These are phyloP conservation scores for Juglanconis oblonga DNA, from an alignment of 2,329 filamentous ascomycete genomes.

Conservation along the genomic window DNA sequence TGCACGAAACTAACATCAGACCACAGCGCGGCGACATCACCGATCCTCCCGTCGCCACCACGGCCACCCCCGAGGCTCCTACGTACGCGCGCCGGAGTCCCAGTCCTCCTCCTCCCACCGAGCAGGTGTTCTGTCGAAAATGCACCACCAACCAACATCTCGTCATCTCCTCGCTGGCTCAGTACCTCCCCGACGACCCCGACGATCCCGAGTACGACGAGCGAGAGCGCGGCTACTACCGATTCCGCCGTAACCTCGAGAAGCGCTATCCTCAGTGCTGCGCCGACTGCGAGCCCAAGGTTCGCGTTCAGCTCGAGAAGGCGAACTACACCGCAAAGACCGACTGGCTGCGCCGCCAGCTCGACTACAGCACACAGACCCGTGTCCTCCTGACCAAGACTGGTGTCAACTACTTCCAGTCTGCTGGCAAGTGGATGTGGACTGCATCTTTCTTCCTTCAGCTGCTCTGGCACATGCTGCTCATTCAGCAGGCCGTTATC, in stretches of 20 bases:
- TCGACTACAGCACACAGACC: slow-evolving; percentile 59
- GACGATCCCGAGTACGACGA: slow-evolving; percentile 66
- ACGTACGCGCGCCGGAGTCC: slow-evolving; percentile 45
- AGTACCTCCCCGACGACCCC: slow-evolving; percentile 69
- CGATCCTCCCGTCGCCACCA: slow-evolving; percentile 71
- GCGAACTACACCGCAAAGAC: slow-evolving; percentile 80
- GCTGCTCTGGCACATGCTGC: slow-evolving; percentile 47
- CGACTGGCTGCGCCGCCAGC: slow-evolving; percentile 73
- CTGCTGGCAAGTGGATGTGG: slow-evolving; percentile 46
- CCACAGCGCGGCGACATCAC: slow-evolving; percentile 79
- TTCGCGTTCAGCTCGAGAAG: slow-evolving; percentile 65
- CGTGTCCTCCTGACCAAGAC: slow-evolving; percentile 38
- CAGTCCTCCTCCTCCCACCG: slow-evolving; percentile 32
- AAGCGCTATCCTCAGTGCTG: slow-evolving; percentile 87
- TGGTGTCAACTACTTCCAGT: slow-evolving; percentile 40
- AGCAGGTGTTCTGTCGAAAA: slow-evolving; percentile 63
- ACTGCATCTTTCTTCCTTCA: slow-evolving; percentile 43
- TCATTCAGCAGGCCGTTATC: slow-evolving; percentile 28
- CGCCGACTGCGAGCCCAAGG: slow-evolving; percentile 71
- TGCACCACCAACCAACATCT: slow-evolving; percentile 90
- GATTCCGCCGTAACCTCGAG: slow-evolving; percentile 72
- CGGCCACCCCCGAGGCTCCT: slow-evolving; percentile 40
- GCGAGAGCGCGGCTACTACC: slow-evolving; percentile 66
- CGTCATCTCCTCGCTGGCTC: slow-evolving; percentile 70
- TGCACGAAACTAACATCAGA: slow-evolving; percentile 5